Evolutionary conservation across 2,329 filamentous ascomycete species (phyloP).

Genomic region (Trichoderma guizhouense): DNA sequence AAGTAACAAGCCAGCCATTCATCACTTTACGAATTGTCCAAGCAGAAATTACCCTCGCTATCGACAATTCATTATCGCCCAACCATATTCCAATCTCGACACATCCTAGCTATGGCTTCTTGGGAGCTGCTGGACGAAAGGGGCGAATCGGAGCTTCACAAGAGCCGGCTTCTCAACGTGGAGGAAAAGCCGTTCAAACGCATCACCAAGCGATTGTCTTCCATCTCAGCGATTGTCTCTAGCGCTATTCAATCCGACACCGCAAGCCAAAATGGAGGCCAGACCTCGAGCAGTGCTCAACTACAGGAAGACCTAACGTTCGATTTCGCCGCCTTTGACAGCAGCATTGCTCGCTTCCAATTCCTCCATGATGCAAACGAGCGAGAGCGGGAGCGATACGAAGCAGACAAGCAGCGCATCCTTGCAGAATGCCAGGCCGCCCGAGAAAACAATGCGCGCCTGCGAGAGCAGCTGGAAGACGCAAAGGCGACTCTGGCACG

Average conservation of each 20-base stretch:
- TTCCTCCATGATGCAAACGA: slow-evolving; percentile 81
- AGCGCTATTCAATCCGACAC: slow-evolving; percentile 23
- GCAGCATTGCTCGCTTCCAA: slow-evolving; percentile 81
- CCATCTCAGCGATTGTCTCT: slow-evolving; percentile 60
- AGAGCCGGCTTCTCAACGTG: slow-evolving; percentile 78
- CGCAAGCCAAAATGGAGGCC: slow-evolving; percentile 39
- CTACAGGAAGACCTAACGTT: slow-evolving; percentile 81
- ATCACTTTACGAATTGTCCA: not conserved
- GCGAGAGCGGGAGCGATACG: slow-evolving; percentile 79
- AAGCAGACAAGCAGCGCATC: slow-evolving; percentile 75
- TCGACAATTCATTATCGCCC: not conserved
- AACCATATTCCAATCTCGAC: not conserved
- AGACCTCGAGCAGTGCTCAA: slow-evolving; percentile 45
- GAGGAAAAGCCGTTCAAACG: slow-evolving; percentile 92
- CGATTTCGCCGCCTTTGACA: slow-evolving; percentile 86
- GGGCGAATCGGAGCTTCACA: slow-evolving; percentile 83
- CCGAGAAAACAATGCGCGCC: slow-evolving; percentile 66
- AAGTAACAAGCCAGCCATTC: not conserved
- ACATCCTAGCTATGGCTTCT: slow-evolving; percentile 36
- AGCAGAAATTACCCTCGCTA: not conserved
- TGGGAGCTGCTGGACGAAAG: slow-evolving; percentile 70
- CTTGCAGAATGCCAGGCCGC: slow-evolving; percentile 74
- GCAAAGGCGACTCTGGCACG: slow-evolving; percentile 72
- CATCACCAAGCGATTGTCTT: slow-evolving; percentile 75
- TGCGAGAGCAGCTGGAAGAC: slow-evolving; percentile 72